Percentiles rank a stretch among this genome's conserved stretches.
Conservation (phyloP, 1,284 basidiomycete species). For the Agroathelia rolfsii region DNA sequence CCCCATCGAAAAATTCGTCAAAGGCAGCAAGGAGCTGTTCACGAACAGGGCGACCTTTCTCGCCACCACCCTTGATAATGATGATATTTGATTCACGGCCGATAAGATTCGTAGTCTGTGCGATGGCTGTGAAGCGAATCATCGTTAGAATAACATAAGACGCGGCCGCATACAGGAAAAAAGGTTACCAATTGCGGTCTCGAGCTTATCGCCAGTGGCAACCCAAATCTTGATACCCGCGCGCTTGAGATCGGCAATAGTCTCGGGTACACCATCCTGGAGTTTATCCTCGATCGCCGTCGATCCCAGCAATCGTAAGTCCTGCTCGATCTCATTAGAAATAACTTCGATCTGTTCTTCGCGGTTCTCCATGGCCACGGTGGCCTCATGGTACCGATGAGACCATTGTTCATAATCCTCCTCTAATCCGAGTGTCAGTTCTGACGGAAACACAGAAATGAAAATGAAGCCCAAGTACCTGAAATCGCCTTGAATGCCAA, state of each 20-base stretch:
- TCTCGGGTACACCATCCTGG: conserved; percentile 96
- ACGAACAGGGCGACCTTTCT: conserved; percentile 64
- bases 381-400: conserved; percentile 74
- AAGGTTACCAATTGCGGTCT: conserved; percentile 79
- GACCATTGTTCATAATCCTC: conserved; percentile 79
- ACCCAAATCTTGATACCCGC: conserved; percentile 99
- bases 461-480: conserved; percentile 29
- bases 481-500: conserved; percentile 81
- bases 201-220: conserved; percentile 96
- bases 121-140: conserved; percentile 59
- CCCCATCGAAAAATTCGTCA: conserved; percentile 76
- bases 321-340: conserved; percentile 75
- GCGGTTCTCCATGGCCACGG: conserved; percentile 69
- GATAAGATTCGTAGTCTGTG: conserved; percentile 93
- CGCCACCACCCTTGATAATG: conserved; percentile 74
- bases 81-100: conserved; percentile 87
- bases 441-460: conserved; percentile 3
- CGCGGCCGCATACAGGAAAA: too few species aligned
- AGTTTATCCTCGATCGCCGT: conserved; percentile 97
- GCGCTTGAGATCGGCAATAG: conserved; percentile 90
- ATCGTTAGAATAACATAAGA: conserved; percentile 10
- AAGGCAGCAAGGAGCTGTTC: conserved; percentile 77
- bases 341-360: conserved; percentile 75
- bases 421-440: conserved; percentile 28
- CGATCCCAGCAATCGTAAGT: conserved; percentile 82